These are phyloP conservation scores for Vaccinium myrtillus DNA, from an alignment of 148 eudicot species.

Conservation along the genomic window DNA sequence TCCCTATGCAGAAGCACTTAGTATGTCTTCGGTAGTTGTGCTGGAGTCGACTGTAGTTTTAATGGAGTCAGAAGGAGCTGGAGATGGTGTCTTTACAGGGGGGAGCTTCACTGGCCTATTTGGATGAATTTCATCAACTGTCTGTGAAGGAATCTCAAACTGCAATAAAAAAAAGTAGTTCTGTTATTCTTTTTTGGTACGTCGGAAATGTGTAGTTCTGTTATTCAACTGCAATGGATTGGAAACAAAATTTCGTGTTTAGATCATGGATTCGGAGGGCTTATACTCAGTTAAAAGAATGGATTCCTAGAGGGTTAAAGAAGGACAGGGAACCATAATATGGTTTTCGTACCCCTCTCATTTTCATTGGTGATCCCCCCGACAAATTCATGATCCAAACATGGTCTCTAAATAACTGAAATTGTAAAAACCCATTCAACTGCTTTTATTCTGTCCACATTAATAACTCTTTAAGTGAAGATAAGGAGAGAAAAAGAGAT, in stretches of 20 bases:
- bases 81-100: slow-evolving; percentile 33
- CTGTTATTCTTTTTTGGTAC: background rate
- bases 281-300: background rate
- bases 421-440: background rate
- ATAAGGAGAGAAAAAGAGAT: too few species aligned
- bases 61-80: slow-evolving; percentile 24
- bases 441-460: background rate
- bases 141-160: slow-evolving; percentile 77
- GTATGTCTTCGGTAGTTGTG: slow-evolving; percentile 32
- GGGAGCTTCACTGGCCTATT: slow-evolving; percentile 64
- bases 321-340: background rate
- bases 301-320: background rate
- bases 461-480: background rate
- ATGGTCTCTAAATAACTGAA: background rate
- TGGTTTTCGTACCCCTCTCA: background rate
- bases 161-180: slow-evolving; percentile 32
- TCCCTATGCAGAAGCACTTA: slow-evolving; percentile 52
- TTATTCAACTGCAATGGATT: background rate
- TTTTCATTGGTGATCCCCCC: background rate
- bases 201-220: background rate
- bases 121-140: slow-evolving; percentile 68
- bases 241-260: background rate
- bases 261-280: background rate
- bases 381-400: background rate
- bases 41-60: slow-evolving; percentile 16